Base-by-base conservation (phyloP, 805 yeast genomes). In the Candida insectalens region DNA sequence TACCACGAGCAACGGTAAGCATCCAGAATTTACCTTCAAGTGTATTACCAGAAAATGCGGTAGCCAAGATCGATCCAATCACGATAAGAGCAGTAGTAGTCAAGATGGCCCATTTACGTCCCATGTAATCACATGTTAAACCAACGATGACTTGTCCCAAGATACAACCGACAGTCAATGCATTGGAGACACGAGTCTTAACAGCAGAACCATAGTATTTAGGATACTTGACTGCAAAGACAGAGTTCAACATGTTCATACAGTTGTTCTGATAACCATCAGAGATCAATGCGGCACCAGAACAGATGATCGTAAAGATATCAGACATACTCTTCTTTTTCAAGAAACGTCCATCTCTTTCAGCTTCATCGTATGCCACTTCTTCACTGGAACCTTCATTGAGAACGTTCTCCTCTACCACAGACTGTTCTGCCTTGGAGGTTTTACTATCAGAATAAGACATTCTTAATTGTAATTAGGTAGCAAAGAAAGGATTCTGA, bases 281-380 rank as follows among this genome's bases (percentile, higher is more conserved):
- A 16, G 82, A 72, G 46, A 79, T 71, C 49, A 82, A 65, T 1
- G 88, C 92, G 42, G 73, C 77, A 10, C 92, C 89, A 17, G 87
- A 64, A 55, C 83, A 73, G 29, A 75, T 47, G 40, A 80, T 72
- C 35, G 76, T 57, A 42, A 64, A 44, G 32, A 61, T 52, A 41
- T 61, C 65, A 4, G 61, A 50, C 29, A 44, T 28, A 1, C 61
- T 46, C 37, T 51, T 55, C 40, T 49, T 51, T 35, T 44, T 42
- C 5, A n/a, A 6, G 35, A 38, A 47, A 15, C 54, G 37, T 16
- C 33, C 28, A 7, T 30, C 23, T 28, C 54, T 36, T 6, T 29
- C 40, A 14, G 40, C 45, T 18, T 33, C 42, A 32, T 49, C 45
- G 33, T 49, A 49, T 5, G 27, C 9, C 5, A 30, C 10, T 12